These are phyloP conservation scores for Eucalyptus sideroxylon DNA, from an alignment of 345 rosid species.

Conservation along the genomic window DNA sequence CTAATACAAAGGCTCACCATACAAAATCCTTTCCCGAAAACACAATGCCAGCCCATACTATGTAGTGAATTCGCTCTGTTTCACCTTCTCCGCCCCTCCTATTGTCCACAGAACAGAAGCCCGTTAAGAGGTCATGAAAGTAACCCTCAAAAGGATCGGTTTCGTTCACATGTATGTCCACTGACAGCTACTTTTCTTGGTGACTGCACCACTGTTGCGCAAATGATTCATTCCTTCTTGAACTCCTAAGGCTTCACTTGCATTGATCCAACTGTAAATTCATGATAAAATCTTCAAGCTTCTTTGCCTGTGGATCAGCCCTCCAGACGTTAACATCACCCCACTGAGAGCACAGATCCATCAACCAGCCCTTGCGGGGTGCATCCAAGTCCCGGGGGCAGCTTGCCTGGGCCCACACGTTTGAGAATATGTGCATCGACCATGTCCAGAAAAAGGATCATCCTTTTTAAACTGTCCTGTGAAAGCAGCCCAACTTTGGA, in stretches of 20 bases:
- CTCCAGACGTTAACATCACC: constrained; percentile 64
- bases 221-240: background rate
- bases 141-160: background rate
- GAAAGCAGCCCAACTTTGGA: constrained; percentile 78
- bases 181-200: background rate
- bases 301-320: constrained; percentile 78
- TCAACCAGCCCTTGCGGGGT: constrained; percentile 58
- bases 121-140: background rate
- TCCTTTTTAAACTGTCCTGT: constrained; percentile 56
- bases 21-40: background rate
- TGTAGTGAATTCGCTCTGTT: background rate
- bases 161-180: background rate
- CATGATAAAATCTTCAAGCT: constrained; percentile 50
- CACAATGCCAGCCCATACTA: background rate
- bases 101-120: background rate
- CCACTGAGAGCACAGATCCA: constrained; percentile 88
- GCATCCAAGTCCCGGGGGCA: constrained; percentile 85
- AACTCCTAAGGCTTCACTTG: constrained; percentile 31
- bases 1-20: background rate
- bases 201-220: background rate
- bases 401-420: constrained; percentile 44
- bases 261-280: constrained; percentile 61
- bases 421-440: constrained; percentile 64
- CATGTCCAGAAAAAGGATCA: constrained; percentile 65
- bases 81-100: background rate